Conservation (phyloP, 768 basidiomycete species). For the Pulveroboletus frians region DNA sequence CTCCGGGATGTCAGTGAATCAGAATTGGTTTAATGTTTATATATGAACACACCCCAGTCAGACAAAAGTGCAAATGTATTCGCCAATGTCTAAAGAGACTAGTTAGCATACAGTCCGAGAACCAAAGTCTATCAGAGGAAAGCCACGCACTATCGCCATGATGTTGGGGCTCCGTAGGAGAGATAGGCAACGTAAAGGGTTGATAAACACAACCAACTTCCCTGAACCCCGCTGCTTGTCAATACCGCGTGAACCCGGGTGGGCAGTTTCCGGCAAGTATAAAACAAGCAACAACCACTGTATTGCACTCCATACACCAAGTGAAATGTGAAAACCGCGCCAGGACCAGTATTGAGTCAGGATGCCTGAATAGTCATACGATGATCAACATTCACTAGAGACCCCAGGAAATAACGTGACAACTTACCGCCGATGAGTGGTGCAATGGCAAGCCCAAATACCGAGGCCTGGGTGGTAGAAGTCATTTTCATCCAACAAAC, state of each 20-base stretch:
- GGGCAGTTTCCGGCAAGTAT: slow-evolving; percentile 64
- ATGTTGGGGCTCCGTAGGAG: slow-evolving; percentile 59
- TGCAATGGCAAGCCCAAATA: slow-evolving; percentile 59
- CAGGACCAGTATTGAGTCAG: slow-evolving; percentile 60
- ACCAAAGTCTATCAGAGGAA: not conserved
- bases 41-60: slow-evolving; percentile 32
- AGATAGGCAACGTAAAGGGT: slow-evolving; percentile 50
- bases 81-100: slow-evolving; percentile 38
- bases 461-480: slow-evolving; percentile 32
- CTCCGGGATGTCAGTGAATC: not conserved
- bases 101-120: not conserved
- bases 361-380: slow-evolving; percentile 30
- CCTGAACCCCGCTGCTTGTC: slow-evolving; percentile 36
- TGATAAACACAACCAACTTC: slow-evolving; percentile 43
- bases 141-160: slow-evolving; percentile 42
- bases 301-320: slow-evolving; percentile 39
- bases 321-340: slow-evolving; percentile 49
- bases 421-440: slow-evolving; percentile 50
- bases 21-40: not conserved
- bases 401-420: not conserved
- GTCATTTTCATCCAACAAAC: not conserved
- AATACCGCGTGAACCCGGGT: slow-evolving; percentile 52
- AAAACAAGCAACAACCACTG: slow-evolving; percentile 37
- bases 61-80: slow-evolving; percentile 25
- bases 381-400: not conserved